Conservation (phyloP, 805 yeast genomes). For the Saturnispora mendoncae region DNA sequence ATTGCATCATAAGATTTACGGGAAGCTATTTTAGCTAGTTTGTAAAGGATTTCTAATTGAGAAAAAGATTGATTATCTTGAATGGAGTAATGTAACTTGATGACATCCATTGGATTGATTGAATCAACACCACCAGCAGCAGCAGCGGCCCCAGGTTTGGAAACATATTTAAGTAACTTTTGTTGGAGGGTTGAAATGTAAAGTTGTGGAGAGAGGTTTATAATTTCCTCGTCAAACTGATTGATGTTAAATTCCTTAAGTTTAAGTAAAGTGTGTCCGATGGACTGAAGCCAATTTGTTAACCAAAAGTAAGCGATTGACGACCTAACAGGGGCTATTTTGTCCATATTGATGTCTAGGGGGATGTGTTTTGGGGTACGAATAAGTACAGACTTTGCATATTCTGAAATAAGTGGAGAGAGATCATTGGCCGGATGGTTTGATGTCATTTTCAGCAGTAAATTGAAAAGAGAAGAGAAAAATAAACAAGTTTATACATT, state of each 20-base stretch:
- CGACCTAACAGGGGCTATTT: constrained; percentile 1
- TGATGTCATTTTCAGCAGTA: not conserved
- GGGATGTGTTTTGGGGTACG: constrained; percentile 33
- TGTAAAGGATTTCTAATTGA: constrained; percentile 2
- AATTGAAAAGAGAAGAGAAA: not conserved
- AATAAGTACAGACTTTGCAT: constrained; percentile 28
- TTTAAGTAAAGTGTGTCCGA: constrained; percentile 29
- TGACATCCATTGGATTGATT: not conserved
- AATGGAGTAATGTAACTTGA: not conserved
- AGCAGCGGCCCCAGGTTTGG: not conserved
- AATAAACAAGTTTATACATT: not conserved
- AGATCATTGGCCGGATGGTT: constrained; percentile 29
- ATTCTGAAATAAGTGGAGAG: constrained; percentile 27
- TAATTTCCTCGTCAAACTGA: constrained; percentile 52
- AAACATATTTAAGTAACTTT: constrained; percentile 26
- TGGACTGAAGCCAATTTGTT: constrained; percentile 6
- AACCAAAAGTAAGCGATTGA: constrained; percentile 6
- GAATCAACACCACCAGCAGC: not conserved
- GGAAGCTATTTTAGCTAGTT: constrained; percentile 7
- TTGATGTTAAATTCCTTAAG: constrained; percentile 50
- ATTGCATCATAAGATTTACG: constrained; percentile 6
- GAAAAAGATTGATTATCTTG: not conserved
- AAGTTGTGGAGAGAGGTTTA: constrained; percentile 34
- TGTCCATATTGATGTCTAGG: constrained; percentile 29
- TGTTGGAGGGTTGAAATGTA: constrained; percentile 37